Base-by-base conservation (phyloP, 2,329 filamentous ascomycete species). In the Venturia carpophila region DNA sequence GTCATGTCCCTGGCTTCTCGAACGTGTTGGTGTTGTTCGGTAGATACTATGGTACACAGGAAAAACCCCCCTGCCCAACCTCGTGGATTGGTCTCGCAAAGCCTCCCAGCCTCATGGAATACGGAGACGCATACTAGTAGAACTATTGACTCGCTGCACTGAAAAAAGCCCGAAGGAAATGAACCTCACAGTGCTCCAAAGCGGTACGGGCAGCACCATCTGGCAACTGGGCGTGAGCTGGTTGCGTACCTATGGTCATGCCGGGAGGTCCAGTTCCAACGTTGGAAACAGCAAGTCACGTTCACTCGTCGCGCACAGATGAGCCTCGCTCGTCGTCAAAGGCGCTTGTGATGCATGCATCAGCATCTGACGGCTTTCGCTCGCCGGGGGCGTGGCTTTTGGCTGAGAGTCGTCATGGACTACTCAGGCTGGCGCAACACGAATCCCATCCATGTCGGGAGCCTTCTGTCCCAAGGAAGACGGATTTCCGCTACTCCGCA, bases 381-480 rank as follows among this genome's bases (percentile, higher is more conserved):
- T 58, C 52, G n/a, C n/a, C n/a, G n/a, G n/a, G 27, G 52, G 11
- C 52, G 17, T 37, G 52, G 10, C 49, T 17, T 58, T 58, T 58
- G 52, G 52, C 52, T 58, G 52, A n/a, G 52, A 58, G 10, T 58
- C 52, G 52, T 58, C 52, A 58, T 58, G 52, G 52, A 58, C 52
- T 58, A 17, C 17, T 58, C 52, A 37, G 52, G 24, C 49, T 56
- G 49, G 49, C 49, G 49, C 49, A 37, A 58, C 17, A n/a, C 52
- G 52, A 58, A 37, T 11, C 37, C 52, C 30, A 58, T 58, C 30
- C 30, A 9, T 58, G 52, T 37, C 37, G 3, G 52, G 17, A 15
- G 52, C 37, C 27, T 58, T 27, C n/a, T 58, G 47, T 58, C 27
- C 49, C 3, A 34, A 6, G 49, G 24, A 55, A 34, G 11, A 9